phyloP scores from a whole-genome alignment of 2,329 filamentous ascomycete species.

The Aspergillus sclerotialis region DNA sequence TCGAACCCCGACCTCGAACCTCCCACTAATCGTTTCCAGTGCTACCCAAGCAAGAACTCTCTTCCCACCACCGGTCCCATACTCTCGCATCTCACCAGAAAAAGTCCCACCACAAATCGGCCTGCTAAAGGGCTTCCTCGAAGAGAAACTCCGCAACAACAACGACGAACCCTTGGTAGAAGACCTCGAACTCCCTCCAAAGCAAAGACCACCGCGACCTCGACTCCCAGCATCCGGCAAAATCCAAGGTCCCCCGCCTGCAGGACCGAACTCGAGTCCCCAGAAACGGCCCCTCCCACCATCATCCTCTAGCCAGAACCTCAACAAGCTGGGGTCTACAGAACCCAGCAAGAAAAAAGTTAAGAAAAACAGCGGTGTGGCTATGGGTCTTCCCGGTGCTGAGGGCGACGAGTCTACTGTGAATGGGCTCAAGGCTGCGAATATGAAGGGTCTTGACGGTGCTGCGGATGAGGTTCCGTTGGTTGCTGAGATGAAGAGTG shows the following conservation, averaged over 20 bases:
- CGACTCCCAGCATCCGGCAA: conserved; percentile 41
- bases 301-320: conserved; percentile 13
- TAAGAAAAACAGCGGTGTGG: conserved; percentile 33
- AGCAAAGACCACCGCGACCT: conserved; percentile 59
- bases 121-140: conserved; percentile 84
- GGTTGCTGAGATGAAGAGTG: conserved; percentile 7
- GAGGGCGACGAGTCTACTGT: conserved; percentile 19
- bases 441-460: conserved; percentile 7
- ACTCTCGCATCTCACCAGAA: conserved; percentile 71
- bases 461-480: conserved; percentile 1
- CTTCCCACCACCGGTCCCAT: conserved; percentile 59
- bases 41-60: conserved; percentile 47
- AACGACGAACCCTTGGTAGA: conserved; percentile 77
- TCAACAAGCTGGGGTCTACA: conserved; percentile 18
- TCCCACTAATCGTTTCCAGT: conserved; percentile 13
- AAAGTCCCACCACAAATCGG: conserved; percentile 75
- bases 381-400: conserved; percentile 19
- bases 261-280: conserved; percentile 30
- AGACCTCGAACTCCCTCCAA: conserved; percentile 88
- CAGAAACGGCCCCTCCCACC: conserved; percentile 34
- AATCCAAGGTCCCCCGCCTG: conserved; percentile 30
- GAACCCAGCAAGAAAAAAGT: conserved; percentile 38
- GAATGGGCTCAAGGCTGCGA: conserved; percentile 3
- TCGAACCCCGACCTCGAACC: neutral
- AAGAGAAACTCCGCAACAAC: conserved; percentile 78